phyloP scores from a whole-genome alignment of 495 filamentous ascomycete species.

The Cercophora samala region DNA sequence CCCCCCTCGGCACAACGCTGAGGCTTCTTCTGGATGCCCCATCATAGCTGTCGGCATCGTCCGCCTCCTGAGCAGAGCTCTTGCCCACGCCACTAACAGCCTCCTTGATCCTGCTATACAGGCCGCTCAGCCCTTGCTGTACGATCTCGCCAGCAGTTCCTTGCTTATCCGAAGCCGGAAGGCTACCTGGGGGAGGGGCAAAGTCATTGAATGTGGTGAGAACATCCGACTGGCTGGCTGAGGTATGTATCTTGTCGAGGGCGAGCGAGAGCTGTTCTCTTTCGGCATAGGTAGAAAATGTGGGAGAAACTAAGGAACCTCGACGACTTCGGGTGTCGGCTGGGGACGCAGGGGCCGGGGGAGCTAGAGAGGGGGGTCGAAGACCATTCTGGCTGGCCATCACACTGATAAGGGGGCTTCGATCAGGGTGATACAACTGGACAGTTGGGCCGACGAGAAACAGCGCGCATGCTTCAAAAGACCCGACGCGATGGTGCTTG shows the following conservation, averaged over 20 bases:
- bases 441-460: constrained; percentile 2
- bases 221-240: constrained; percentile 72
- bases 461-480: constrained; percentile 20
- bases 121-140: constrained; percentile 77
- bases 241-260: constrained; percentile 79
- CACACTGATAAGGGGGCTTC: not conserved
- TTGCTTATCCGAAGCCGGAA: constrained; percentile 60
- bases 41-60: constrained; percentile 38
- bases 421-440: not conserved
- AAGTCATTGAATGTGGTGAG: constrained; percentile 91
- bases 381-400: constrained; percentile 28
- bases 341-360: constrained; percentile 24
- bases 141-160: constrained; percentile 65
- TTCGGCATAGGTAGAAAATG: constrained; percentile 55
- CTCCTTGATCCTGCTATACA: constrained; percentile 78
- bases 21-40: constrained; percentile 36
- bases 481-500: not conserved
- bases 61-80: constrained; percentile 46
- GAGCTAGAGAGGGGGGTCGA: constrained; percentile 19
- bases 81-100: constrained; percentile 67
- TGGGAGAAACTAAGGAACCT: constrained; percentile 63
- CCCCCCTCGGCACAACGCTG: constrained; percentile 40
- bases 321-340: constrained; percentile 44
- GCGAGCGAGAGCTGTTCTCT: constrained; percentile 67
- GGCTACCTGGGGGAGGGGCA: constrained; percentile 54